Percentiles rank a stretch among this genome's conserved stretches.
Conservation (phyloP, 2,329 filamentous ascomycete genomes). For the Phialophora expanda region DNA sequence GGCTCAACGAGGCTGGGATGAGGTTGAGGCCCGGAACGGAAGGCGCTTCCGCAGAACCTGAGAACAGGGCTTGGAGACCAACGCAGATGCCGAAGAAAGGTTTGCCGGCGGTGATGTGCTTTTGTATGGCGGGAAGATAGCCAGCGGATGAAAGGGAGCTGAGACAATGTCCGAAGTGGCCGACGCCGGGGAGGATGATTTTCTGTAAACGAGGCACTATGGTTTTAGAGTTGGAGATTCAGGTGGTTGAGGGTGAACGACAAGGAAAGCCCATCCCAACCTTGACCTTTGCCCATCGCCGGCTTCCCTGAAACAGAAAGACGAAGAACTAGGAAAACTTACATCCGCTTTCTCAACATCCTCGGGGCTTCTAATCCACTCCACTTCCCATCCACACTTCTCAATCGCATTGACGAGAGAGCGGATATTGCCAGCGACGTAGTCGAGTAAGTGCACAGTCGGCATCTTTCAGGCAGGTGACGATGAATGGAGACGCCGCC, state of each 20-base stretch:
- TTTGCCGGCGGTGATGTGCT: constrained; percentile 87
- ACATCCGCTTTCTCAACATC: constrained; percentile 87
- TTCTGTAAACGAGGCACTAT: constrained; percentile 60
- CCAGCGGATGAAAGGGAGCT: constrained; percentile 80
- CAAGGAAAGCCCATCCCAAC: background rate
- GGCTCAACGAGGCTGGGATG: constrained; percentile 71
- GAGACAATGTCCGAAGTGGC: constrained; percentile 96
- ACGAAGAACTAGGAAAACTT: constrained; percentile 41
- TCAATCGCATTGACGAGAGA: constrained; percentile 96
- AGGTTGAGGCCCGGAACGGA: constrained; percentile 74
- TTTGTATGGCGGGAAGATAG: constrained; percentile 79
- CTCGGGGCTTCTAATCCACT: constrained; percentile 85
- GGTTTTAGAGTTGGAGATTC: background rate
- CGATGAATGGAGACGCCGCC: background rate
- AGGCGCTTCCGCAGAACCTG: constrained; percentile 79
- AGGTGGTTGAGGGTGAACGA: background rate
- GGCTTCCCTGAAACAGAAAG: background rate
- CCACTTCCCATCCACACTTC: constrained; percentile 88
- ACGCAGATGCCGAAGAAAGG: constrained; percentile 99
- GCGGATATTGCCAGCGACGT: constrained; percentile 94
- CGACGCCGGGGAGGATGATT: constrained; percentile 93
- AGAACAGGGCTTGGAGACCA: constrained; percentile 86
- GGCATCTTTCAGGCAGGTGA: constrained; percentile 46
- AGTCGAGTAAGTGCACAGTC: constrained; percentile 67
- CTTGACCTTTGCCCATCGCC: background rate